phyloP scores from a whole-genome alignment of 164 flowering plant genomes.

The Berberis vulgaris region DNA sequence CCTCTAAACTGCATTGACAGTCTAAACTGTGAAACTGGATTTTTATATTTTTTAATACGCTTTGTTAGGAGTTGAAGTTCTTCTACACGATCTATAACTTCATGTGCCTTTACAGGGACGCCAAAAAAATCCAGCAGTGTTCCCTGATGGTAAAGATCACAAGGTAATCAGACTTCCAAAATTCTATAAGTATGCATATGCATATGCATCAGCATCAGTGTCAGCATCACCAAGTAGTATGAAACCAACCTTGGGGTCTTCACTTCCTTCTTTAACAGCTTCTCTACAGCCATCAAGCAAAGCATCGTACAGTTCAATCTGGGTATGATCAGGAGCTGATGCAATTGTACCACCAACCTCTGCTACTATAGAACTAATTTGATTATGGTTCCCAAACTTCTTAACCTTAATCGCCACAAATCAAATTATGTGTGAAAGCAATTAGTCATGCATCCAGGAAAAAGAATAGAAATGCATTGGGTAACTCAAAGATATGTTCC shows the following conservation, averaged over 20 bases:
- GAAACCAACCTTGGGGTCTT: slow-evolving; percentile 65
- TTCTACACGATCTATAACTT: slow-evolving; percentile 69
- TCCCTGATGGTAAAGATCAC: slow-evolving; percentile 40
- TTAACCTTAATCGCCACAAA: slow-evolving; percentile 60
- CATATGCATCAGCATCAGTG: too few species aligned
- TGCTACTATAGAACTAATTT: slow-evolving; percentile 52
- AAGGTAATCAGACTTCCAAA: too few species aligned
- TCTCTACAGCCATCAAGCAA: slow-evolving; percentile 84
- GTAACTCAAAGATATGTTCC: too few species aligned
- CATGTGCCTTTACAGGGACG: slow-evolving; percentile 85
- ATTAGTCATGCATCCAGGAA: too few species aligned
- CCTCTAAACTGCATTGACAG: slow-evolving; percentile 63
- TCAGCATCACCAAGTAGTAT: too few species aligned
- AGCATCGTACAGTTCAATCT: slow-evolving; percentile 76
- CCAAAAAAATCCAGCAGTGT: slow-evolving; percentile 94
- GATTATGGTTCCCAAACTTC: slow-evolving; percentile 80
- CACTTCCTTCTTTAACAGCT: slow-evolving; percentile 46
- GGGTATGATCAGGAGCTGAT: slow-evolving; percentile 70
- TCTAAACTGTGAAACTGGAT: slow-evolving; percentile 83
- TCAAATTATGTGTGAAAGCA: too few species aligned
- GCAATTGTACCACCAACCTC: slow-evolving; percentile 92
- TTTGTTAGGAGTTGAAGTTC: slow-evolving; percentile 85
- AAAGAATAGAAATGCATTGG: too few species aligned
- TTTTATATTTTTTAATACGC: slow-evolving; percentile 69
- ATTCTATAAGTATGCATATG: too few species aligned